Evolutionary conservation across 768 basidiomycete species (phyloP).

Genomic region (Zangia roseola): DNA sequence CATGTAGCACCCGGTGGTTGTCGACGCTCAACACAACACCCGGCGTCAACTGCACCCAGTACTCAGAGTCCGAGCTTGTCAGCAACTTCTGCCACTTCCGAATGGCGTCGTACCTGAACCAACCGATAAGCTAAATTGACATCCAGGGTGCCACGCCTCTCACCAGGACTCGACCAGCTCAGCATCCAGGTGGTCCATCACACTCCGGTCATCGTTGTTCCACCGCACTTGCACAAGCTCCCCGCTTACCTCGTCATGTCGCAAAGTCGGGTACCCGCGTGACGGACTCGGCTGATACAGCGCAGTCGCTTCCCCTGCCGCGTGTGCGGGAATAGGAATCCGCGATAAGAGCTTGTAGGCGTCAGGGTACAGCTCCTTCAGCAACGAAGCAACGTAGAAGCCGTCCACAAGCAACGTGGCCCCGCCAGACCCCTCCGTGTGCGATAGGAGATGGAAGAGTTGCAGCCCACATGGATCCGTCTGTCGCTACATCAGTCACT

Average conservation of each 20-base stretch:
- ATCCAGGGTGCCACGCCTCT: background rate
- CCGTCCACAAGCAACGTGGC: constrained; percentile 93
- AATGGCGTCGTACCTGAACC: constrained; percentile 73
- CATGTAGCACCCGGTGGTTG: constrained; percentile 93
- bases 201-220: constrained; percentile 94
- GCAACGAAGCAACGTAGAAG: constrained; percentile 83
- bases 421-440: constrained; percentile 80
- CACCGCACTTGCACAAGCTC: constrained; percentile 80
- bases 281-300: constrained; percentile 59
- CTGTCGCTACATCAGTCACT: constrained; percentile 37
- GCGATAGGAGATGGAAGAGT: constrained; percentile 89
- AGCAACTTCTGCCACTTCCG: constrained; percentile 73
- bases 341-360: constrained; percentile 68
- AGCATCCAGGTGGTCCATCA: constrained; percentile 59
- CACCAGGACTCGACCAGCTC: constrained; percentile 75
- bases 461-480: constrained; percentile 96
- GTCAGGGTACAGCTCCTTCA: constrained; percentile 69
- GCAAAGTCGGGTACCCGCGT: constrained; percentile 67
- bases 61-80: constrained; percentile 80
- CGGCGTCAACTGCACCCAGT: constrained; percentile 86
- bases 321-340: constrained; percentile 76
- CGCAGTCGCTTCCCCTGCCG: constrained; percentile 70
- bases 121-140: background rate
- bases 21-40: constrained; percentile 92
- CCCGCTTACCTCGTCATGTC: constrained; percentile 57